Percentiles rank a stretch among this genome's conserved stretches.
phyloP scores from a whole-genome alignment of 2,329 filamentous ascomycete genomes.

The Stemphylium beticola region DNA sequence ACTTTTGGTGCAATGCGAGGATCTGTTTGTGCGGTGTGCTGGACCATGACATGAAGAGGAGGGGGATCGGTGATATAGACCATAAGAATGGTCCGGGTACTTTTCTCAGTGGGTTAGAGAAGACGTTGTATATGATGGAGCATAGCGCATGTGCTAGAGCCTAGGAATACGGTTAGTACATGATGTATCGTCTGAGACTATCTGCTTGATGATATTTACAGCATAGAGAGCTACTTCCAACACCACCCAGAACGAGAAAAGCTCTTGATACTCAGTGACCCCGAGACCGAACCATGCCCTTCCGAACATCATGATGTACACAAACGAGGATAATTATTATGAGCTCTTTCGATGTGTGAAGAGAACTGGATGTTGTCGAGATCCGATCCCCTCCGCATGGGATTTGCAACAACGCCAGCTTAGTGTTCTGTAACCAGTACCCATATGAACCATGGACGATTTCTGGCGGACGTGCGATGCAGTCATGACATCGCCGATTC shows the following conservation, averaged over 20 bases:
- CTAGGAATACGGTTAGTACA: not conserved
- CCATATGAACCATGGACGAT: too few species aligned
- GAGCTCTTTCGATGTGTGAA: not conserved
- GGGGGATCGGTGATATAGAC: constrained; percentile 4
- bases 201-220: not conserved
- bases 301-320: not conserved
- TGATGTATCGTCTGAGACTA: not conserved
- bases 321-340: not conserved
- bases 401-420: too few species aligned
- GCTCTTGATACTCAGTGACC: not conserved
- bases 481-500: too few species aligned
- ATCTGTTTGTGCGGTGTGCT: constrained; percentile 2
- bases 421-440: too few species aligned
- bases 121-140: constrained; percentile 1
- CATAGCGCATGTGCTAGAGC: not conserved
- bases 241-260: not conserved
- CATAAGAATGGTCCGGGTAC: constrained; percentile 1
- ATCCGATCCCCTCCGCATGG: not conserved
- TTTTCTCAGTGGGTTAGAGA: constrained; percentile 1
- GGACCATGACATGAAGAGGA: constrained; percentile 5
- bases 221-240: not conserved
- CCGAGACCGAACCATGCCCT: not conserved
- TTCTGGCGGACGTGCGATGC: too few species aligned
- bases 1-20: constrained; percentile 21
- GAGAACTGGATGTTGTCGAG: not conserved